Percentiles rank a stretch among this genome's conserved stretches.
These are phyloP conservation scores for Penicillium soppii DNA, from an alignment of 495 filamentous ascomycete genomes.

Conservation along the genomic window DNA sequence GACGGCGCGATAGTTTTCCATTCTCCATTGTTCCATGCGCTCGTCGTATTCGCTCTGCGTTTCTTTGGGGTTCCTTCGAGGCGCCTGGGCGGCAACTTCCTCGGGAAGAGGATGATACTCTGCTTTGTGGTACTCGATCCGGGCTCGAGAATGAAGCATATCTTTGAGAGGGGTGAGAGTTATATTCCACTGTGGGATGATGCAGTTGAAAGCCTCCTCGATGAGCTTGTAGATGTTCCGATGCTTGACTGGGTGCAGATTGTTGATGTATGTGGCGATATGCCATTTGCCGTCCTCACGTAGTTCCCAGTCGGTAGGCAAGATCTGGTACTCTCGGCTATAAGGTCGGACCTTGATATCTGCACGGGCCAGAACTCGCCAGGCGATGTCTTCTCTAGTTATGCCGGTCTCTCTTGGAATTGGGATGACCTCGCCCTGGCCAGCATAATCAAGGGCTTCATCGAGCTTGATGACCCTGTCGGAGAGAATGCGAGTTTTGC, in stretches of 20 bases:
- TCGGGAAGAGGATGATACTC: slow-evolving; percentile 28
- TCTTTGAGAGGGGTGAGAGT: slow-evolving; percentile 41
- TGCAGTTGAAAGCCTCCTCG: slow-evolving; percentile 41
- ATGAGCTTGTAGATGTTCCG: slow-evolving; percentile 35
- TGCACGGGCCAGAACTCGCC: slow-evolving; percentile 36
- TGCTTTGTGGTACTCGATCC: slow-evolving; percentile 32
- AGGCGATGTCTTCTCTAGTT: slow-evolving; percentile 38
- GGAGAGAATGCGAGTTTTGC: slow-evolving; percentile 31
- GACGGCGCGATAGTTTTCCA: slow-evolving; percentile 20
- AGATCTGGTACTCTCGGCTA: slow-evolving; percentile 35
- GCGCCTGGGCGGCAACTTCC: slow-evolving; percentile 16
- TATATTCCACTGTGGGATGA: slow-evolving; percentile 42
- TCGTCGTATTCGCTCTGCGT: slow-evolving; percentile 26
- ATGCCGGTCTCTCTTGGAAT: slow-evolving; percentile 27
- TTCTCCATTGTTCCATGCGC: slow-evolving; percentile 25
- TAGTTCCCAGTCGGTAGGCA: slow-evolving; percentile 38
- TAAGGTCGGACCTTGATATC: slow-evolving; percentile 31
- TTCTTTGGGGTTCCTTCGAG: slow-evolving; percentile 19
- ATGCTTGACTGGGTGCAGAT: slow-evolving; percentile 42
- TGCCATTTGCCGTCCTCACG: slow-evolving; percentile 26
- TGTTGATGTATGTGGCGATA: slow-evolving; percentile 47
- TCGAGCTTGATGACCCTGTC: slow-evolving; percentile 23
- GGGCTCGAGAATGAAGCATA: slow-evolving; percentile 30
- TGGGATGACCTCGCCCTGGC: slow-evolving; percentile 30
- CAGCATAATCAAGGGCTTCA: slow-evolving; percentile 22